Percentiles rank a stretch among this genome's conserved stretches.
These are phyloP conservation scores for Adenanthera pavonina DNA, from an alignment of 306 rosid species.

Conservation along the genomic window DNA sequence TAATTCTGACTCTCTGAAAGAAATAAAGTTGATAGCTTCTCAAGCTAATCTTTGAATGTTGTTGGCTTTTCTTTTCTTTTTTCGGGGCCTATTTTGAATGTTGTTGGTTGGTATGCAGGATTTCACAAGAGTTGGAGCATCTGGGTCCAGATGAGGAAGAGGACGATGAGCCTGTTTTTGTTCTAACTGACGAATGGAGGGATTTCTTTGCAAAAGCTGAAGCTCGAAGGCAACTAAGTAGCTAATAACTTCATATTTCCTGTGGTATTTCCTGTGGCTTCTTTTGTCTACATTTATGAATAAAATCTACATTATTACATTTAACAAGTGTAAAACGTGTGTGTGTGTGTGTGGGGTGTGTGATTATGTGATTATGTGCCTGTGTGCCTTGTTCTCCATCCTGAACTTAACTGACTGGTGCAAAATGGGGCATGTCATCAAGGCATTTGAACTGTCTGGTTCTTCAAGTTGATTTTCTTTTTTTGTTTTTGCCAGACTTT, in stretches of 20 bases:
- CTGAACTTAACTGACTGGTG: slow-evolving; percentile 29
- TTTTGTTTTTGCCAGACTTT: no score
- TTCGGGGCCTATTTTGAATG: neutral
- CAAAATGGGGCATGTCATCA: slow-evolving; percentile 23
- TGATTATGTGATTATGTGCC: neutral
- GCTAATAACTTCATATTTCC: slow-evolving; percentile 19
- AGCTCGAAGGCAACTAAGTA: slow-evolving; percentile 71
- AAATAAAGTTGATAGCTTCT: neutral
- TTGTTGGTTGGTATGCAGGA: slow-evolving; percentile 45
- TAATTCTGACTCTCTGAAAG: slow-evolving; percentile 10
- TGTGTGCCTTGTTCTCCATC: slow-evolving; percentile 8
- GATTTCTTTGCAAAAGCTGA: slow-evolving; percentile 82
- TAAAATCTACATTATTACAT: neutral
- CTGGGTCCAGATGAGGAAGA: slow-evolving; percentile 55
- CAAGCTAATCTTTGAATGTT: slow-evolving; percentile 8
- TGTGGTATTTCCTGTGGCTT: neutral
- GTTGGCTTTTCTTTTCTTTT: no score
- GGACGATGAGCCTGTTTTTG: slow-evolving; percentile 72
- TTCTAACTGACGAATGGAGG: slow-evolving; percentile 81
- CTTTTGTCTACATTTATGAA: neutral
- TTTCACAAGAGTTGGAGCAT: slow-evolving; percentile 51
- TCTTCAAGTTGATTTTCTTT: slow-evolving; percentile 16
- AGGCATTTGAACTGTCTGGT: neutral
- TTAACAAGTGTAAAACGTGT: neutral
- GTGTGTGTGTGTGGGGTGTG: neutral